Evolutionary conservation across 768 basidiomycete species (phyloP).

Genomic region (Rubroboletus pulcherrimus): DNA sequence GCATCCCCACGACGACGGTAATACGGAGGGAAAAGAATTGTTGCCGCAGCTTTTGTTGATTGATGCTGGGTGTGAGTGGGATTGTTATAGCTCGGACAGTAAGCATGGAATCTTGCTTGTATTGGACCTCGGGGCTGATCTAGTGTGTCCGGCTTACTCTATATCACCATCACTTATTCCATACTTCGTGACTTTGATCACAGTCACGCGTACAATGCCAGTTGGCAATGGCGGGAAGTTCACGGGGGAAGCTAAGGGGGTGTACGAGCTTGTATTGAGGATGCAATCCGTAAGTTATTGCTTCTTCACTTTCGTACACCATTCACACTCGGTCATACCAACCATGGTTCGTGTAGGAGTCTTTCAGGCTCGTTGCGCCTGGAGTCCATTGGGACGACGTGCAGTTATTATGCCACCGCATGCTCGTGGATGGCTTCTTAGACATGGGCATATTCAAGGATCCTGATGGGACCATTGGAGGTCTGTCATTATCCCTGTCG

Average conservation of each 20-base stretch:
- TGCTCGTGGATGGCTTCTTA: slow-evolving; percentile 80
- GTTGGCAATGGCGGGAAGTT: slow-evolving; percentile 94
- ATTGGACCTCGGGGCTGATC: neutral
- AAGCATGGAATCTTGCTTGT: slow-evolving; percentile 14
- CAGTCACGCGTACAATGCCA: slow-evolving; percentile 78
- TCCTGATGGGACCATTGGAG: slow-evolving; percentile 35
- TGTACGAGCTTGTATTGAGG: slow-evolving; percentile 82
- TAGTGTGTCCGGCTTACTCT: neutral
- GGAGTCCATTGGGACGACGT: slow-evolving; percentile 89
- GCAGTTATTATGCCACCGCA: slow-evolving; percentile 78
- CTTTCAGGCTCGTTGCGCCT: slow-evolving; percentile 66
- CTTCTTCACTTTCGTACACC: neutral
- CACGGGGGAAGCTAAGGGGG: slow-evolving; percentile 71
- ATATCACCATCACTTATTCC: neutral
- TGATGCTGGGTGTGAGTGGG: slow-evolving; percentile 93
- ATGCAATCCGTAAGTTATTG: slow-evolving; percentile 73
- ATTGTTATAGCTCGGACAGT: slow-evolving; percentile 63
- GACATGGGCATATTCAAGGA: slow-evolving; percentile 82
- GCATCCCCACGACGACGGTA: slow-evolving; percentile 15
- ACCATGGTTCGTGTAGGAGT: slow-evolving; percentile 44
- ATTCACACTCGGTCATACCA: neutral
- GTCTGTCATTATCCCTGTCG: slow-evolving; percentile 2
- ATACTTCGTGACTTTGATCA: slow-evolving; percentile 37
- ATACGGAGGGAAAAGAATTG: slow-evolving; percentile 33
- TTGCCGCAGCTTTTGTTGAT: slow-evolving; percentile 78